Evolutionary conservation across 306 rosid genomes (phyloP), one percentile per base, ranked within the genome.

Genomic region (Pterocarpus santalinus): DNA sequence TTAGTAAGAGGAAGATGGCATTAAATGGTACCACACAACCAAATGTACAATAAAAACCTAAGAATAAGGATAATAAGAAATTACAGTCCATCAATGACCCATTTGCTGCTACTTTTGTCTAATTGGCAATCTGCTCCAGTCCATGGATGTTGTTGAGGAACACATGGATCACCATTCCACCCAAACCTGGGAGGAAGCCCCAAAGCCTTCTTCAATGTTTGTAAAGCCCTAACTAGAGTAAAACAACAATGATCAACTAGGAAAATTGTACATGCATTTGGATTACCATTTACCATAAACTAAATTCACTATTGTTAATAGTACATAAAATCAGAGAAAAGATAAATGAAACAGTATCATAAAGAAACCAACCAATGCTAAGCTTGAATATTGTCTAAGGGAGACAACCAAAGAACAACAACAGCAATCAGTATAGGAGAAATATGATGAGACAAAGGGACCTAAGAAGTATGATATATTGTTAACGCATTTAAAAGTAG

Each of bases 81-180:
- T 79, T 96, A 96, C 99, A 93, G 91, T 84, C 98, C 99, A 62
- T 93, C 97, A 34, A 96, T 90, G 88, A 92, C 90, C 99, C 97
- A 96, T 86, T 88, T 92, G 86, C 81, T 74, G 64, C 82, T 87
- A 49, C 58, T 83, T 84, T 61, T 88, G 84, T 96, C 93, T 32
- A 81, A 84, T 63, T 88, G 97, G 85, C 98, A 93, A 76, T 90
- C 95, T 30, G 90, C 96, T 83, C 99, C 99, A 41, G 88, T 90
- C 98, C 98, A 96, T 34, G 99, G 99, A 87, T 93, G 99, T 73
- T 96, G 92, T 76, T 92, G 97, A 70, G 99, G 99, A 84, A 92
- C 97, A 56, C 99, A 96, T 5, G 98, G 99, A 96, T 96, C 99
- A 53, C 99, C 99, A 47, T 96, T 93, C 99, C 99, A 96, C 61